phyloP scores from a whole-genome alignment of 140 eudicot genomes.

The Flaveria floridana region DNA sequence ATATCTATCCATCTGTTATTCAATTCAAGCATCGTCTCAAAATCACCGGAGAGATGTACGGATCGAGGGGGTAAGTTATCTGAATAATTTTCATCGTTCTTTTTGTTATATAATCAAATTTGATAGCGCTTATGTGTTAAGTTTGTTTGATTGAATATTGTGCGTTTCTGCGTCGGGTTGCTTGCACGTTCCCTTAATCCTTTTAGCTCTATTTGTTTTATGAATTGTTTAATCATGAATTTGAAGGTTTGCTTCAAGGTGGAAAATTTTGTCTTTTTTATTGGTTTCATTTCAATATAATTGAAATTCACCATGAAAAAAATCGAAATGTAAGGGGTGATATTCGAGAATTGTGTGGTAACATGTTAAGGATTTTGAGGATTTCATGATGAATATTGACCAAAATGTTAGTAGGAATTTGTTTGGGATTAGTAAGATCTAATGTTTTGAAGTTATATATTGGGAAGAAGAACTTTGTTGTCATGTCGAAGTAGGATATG shows the following conservation, averaged over 20 bases:
- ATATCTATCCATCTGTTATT: slow-evolving; percentile 4
- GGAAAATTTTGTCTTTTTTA: no score
- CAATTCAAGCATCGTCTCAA: slow-evolving; percentile 19
- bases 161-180: slow-evolving; percentile 14
- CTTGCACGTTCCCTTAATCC: background rate
- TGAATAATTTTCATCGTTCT: background rate
- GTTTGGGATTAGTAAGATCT: background rate
- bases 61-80: slow-evolving; percentile 55
- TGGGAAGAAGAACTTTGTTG: background rate
- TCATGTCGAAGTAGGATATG: background rate
- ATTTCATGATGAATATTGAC: no score
- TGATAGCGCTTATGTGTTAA: background rate
- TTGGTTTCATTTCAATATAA: no score
- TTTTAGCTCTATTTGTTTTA: background rate
- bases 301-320: no score
- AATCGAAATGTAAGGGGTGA: background rate
- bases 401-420: background rate
- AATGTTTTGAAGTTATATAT: background rate
- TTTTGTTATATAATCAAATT: background rate
- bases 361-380: background rate
- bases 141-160: background rate
- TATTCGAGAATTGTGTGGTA: background rate
- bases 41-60: slow-evolving; percentile 41
- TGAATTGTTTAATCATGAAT: no score
- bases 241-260: no score